Percentiles rank a stretch among this genome's conserved stretches.
These are phyloP conservation scores for Cantharellus cinnabarinus DNA, from an alignment of 768 basidiomycete genomes.

Conservation along the genomic window DNA sequence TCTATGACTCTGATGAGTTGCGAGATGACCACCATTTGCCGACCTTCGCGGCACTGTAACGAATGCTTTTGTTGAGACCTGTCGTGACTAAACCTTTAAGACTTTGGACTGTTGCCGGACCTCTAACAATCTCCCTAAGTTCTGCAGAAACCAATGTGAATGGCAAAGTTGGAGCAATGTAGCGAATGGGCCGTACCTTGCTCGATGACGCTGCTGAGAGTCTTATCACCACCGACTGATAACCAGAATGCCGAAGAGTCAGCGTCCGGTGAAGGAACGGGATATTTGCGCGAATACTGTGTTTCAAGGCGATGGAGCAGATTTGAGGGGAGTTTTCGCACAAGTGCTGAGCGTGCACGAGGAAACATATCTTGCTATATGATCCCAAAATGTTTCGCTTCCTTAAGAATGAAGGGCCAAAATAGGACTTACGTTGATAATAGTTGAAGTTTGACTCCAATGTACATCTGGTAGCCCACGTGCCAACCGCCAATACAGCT, in stretches of 20 bases:
- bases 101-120: slow-evolving; percentile 67
- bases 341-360: slow-evolving; percentile 46
- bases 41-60: slow-evolving; percentile 58
- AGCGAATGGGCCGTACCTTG: slow-evolving; percentile 24
- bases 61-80: slow-evolving; percentile 56
- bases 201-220: slow-evolving; percentile 29
- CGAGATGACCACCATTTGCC: slow-evolving; percentile 51
- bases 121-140: slow-evolving; percentile 54
- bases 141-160: slow-evolving; percentile 24
- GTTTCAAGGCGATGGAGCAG: slow-evolving; percentile 37
- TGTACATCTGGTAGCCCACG: slow-evolving; percentile 62
- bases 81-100: slow-evolving; percentile 74
- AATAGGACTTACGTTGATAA: slow-evolving; percentile 22
- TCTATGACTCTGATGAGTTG: not conserved
- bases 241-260: slow-evolving; percentile 65
- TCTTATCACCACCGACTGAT: slow-evolving; percentile 42
- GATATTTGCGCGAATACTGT: slow-evolving; percentile 18
- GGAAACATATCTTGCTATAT: slow-evolving; percentile 47
- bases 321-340: slow-evolving; percentile 57
- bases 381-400: not conserved
- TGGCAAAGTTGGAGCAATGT: not conserved
- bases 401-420: not conserved
- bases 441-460: slow-evolving; percentile 33
- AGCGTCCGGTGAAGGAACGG: slow-evolving; percentile 25
- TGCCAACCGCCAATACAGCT: slow-evolving; percentile 65